Base-by-base conservation (phyloP, 1,284 basidiomycete genomes). In the Fomes fomentarius region DNA sequence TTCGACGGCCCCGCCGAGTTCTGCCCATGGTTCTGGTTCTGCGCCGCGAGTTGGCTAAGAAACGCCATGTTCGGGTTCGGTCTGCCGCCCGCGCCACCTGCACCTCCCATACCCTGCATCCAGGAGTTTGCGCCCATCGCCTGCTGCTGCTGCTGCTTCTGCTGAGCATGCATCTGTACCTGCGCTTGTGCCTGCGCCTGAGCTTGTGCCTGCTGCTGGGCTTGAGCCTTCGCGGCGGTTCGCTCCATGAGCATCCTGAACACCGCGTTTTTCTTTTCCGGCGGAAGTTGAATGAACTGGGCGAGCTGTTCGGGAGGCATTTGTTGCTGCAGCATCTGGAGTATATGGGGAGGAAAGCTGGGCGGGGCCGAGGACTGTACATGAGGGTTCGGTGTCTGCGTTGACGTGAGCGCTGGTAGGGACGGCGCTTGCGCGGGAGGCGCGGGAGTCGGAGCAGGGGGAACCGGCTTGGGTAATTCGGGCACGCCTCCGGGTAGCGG, bases 401-500 rank as follows among this genome's bases (percentile, higher is more conserved):
- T 9, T 21, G 28, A 6, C 43, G 47, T 19, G 10, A 26, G 22
- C 24, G 50, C 14, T 12, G 35, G 22, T 8, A 10, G 8, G 8
- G 33, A 31, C 17, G 24, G 44, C 19, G 30, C 28, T n/a, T n/a
- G 44, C 7, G n/a, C 24, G 6, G 44, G 44, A 14, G 44, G 22
- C 22, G 2, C 26, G n/a, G 34, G 31, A 46, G 31, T 25, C 2
- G 33, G 45, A n/a, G 15, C 45, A 25, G 44, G 43, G 4, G 43
- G n/a, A n/a, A n/a, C n/a, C n/a, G n/a, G n/a, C 63, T 68, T 63
- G 48, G 78, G 71, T 17, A 77, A 57, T 50, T 85, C 83, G 1
- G 87, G 83, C 24, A 89, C 71, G 2, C 85, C 85, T 0, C 84
- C 84, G 0, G 73, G 77, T 1, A 75, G 41, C 0, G 81, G 79